Conservation (phyloP, 345 rosid genomes). For the Euclidium syriacum region DNA sequence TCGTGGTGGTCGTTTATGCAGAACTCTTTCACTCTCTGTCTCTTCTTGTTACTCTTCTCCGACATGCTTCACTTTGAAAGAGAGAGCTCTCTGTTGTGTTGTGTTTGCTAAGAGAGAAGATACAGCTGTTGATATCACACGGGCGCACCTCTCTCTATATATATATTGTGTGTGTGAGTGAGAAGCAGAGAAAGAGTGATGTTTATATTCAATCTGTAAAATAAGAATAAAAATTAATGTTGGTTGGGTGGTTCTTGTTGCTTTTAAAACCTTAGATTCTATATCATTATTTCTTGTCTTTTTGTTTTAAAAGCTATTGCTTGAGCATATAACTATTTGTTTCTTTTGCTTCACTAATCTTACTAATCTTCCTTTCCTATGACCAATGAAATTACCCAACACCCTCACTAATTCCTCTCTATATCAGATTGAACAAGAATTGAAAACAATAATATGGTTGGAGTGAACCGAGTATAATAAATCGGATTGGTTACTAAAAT, state of each 20-base stretch:
- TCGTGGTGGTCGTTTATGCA: constrained; percentile 79
- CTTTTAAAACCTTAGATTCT: constrained; percentile 15
- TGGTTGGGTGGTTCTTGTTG: constrained; percentile 28
- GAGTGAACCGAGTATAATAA: not conserved
- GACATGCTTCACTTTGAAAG: constrained; percentile 6
- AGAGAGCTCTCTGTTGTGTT: too few species aligned
- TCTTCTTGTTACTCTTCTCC: constrained; percentile 28
- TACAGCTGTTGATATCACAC: constrained; percentile 32
- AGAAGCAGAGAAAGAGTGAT: constrained; percentile 18
- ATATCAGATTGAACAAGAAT: not conserved
- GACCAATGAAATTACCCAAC: constrained; percentile 4
- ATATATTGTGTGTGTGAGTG: constrained; percentile 9
- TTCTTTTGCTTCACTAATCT: constrained; percentile 22
- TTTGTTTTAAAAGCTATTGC: constrained; percentile 21
- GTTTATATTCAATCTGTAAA: constrained; percentile 15
- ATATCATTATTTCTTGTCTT: constrained; percentile 28
- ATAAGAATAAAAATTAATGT: constrained; percentile 20
- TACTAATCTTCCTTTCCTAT: not conserved
- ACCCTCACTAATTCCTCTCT: not conserved
- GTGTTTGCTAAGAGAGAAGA: constrained; percentile 18
- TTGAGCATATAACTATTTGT: constrained; percentile 27
- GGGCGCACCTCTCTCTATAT: not conserved
- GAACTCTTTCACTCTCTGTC: constrained; percentile 33
- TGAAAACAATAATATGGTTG: not conserved
- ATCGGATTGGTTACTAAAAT: not conserved